Evolutionary conservation across 164 flowering plant species (phyloP).

Genomic region (Stephania yunnanensis): DNA sequence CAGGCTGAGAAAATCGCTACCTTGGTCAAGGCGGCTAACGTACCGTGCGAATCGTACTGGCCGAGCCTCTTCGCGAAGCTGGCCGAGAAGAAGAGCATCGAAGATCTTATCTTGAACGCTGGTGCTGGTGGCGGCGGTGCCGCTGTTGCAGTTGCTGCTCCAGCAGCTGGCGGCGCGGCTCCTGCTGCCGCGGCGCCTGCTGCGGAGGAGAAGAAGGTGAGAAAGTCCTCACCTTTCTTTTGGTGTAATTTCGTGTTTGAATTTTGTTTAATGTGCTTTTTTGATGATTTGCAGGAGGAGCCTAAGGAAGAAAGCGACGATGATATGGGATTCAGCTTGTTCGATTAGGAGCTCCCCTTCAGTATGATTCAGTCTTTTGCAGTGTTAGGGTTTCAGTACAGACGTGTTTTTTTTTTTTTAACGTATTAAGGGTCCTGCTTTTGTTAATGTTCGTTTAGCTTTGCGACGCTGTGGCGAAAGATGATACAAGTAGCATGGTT

Average conservation of each 20-base stretch:
- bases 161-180: slow-evolving; percentile 10
- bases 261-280: background rate
- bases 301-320: too few relatives aligned
- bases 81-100: slow-evolving; percentile 22
- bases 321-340: too few relatives aligned
- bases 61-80: slow-evolving; percentile 23
- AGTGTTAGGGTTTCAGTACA: too few relatives aligned
- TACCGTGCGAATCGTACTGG: slow-evolving; percentile 20
- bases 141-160: slow-evolving; percentile 5
- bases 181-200: slow-evolving; percentile 15
- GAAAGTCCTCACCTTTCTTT: background rate
- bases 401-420: too few relatives aligned
- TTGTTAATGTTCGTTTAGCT: too few relatives aligned
- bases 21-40: slow-evolving; percentile 23
- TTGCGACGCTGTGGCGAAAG: too few relatives aligned
- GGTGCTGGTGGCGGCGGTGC: slow-evolving; percentile 22
- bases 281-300: too few relatives aligned
- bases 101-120: slow-evolving; percentile 18
- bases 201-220: slow-evolving; percentile 21
- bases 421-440: too few relatives aligned
- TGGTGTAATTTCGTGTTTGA: background rate
- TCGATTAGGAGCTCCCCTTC: too few relatives aligned
- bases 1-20: slow-evolving; percentile 28
- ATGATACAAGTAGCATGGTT: too few relatives aligned
- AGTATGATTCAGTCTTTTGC: too few relatives aligned